Base-by-base conservation (phyloP, 805 yeast species). In the Yamadazyma sp. region DNA sequence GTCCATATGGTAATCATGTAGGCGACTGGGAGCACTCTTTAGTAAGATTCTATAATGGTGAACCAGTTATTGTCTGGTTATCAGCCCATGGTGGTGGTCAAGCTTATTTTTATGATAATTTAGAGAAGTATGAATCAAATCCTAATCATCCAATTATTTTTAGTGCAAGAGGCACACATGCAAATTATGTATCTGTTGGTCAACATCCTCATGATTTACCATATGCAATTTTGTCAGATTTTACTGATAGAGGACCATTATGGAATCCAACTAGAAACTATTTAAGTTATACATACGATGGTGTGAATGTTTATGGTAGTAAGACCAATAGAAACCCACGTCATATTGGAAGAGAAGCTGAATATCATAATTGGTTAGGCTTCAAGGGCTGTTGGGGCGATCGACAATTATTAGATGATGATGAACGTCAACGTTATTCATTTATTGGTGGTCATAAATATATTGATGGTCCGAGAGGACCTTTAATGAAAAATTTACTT, bases 11-110 rank as follows among this genome's bases (percentile, higher is more conserved):
- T 0, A 85, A 91, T 55, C 98, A 91, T 54, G 79, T 93, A 22
- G 98, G 98, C 5, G 98, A 91, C 63, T 91, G 98, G 98, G 98
- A 91, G 50, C 98, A 91, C 57, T 79, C 94, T 1, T 62, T 91
- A 23, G 91, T 88, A 10, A 69, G 98, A 17, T 91, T 86, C 54
- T 76, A 80, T 50, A 73, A 82, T 3, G 95, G 96, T 1, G 62
- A 69, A 39, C 98, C 98, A 0, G 69, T 80, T 9, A 75, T 83
- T 35, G 78, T 89, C 14, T 91, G 98, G 98, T 84, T 93, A 94
- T 82, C 94, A 19, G 98, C 97, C 1, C 98, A 91, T 59, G 96
- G 97, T 2, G 97, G 98, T 9, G 98, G 98, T 6, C 82, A 88
- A 20, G 96, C 95, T 0, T 91, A 82, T 55, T 70, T 72, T 43